A percentile compares a stretch with the other conserved stretches of the same genome.
Evolutionary conservation across 345 rosid genomes (phyloP).

Genomic region (Eucalyptus camaldulensis): DNA sequence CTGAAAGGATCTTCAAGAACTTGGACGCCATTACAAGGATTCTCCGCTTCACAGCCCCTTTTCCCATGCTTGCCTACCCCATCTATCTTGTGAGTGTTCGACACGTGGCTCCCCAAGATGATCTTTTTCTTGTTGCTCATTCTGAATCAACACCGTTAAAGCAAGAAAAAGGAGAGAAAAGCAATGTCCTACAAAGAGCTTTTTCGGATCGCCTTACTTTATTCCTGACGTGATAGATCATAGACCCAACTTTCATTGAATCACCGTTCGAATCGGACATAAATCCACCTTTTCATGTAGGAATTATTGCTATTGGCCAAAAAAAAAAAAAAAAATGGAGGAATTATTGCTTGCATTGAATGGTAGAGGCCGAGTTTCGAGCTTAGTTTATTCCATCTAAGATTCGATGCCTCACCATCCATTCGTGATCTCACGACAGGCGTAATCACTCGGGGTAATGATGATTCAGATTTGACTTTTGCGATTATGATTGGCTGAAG

Average conservation of each 20-base stretch:
- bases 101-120: neutral
- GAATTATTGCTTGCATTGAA: neutral
- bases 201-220: neutral
- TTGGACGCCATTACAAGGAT: slow-evolving; percentile 30
- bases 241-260: neutral
- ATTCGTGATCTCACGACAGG: neutral
- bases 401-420: neutral
- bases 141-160: neutral
- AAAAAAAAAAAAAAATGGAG: neutral
- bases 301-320: neutral
- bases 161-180: neutral
- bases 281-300: neutral
- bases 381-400: neutral
- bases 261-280: neutral
- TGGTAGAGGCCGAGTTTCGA: neutral
- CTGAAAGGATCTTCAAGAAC: slow-evolving; percentile 55
- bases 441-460: neutral
- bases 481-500: neutral
- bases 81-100: slow-evolving; percentile 51
- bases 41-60: slow-evolving; percentile 68
- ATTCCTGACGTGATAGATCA: neutral
- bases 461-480: neutral
- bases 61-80: slow-evolving; percentile 88
- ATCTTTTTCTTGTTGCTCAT: neutral
- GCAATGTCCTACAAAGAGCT: neutral